Evolutionary conservation across 2,329 filamentous ascomycete species (phyloP), one percentile per base, ranked within the genome.

Genomic region (Stemphylium beticola): DNA sequence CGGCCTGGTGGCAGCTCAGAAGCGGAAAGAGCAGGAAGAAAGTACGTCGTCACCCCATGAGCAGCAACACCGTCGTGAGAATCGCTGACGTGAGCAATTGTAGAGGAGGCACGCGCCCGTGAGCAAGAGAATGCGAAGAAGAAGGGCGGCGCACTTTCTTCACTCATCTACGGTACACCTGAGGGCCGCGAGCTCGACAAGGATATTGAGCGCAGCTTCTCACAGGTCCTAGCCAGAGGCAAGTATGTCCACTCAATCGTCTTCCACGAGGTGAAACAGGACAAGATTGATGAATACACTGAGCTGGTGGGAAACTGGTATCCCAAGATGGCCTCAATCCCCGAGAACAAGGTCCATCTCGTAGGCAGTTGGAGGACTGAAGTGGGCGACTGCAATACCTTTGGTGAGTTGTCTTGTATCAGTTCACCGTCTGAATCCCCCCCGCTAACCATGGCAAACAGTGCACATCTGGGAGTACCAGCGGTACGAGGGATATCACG

Each of bases 381-480:
- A 76, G 93, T 99, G 46, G 95, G 95, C 58, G 93, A 99, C 69
- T 96, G 92, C 74, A 92, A 99, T 72, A 97, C 93, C 0, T 99
- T 99, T 78, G 87, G 93, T 96, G 84, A 58, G 85, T 12, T 24
- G n/a, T 40, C 15, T 37, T 14, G 24, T 15, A 24, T 15, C 5
- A n/a, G n/a, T 9, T 15, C 17, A 17, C 9, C 15, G n/a, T 32
- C 31, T 9, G 8, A 11, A n/a, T 18, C 15, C 15, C 46, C 46
- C 14, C 42, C 11, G 14, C 49, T 65, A 6, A 61, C 46, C 45
- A 62, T 11, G 17, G 8, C n/a, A 22, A 53, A 47, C 67, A 98
- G 95, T 99, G 45, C 95, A 99, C 76, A 99, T 99, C 71, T 99
- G 95, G 95, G 95, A 99, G 77, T 99, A 99, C 77, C 93, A 98